These are phyloP conservation scores for Wilhelminamyces savonicus DNA, from an alignment of 805 yeast genomes.

Conservation along the genomic window DNA sequence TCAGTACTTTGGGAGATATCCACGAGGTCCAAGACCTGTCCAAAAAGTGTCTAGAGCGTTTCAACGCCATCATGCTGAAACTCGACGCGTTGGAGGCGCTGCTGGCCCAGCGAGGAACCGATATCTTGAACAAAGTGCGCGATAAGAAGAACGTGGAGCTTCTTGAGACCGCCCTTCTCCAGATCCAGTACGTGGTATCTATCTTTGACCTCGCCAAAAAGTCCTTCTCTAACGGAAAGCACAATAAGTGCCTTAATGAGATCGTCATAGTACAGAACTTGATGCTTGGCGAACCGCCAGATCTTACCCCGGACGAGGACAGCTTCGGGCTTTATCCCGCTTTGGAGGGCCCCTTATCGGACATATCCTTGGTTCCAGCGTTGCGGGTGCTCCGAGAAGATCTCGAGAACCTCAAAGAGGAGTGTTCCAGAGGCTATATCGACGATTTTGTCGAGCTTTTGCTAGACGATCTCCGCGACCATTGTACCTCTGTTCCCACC, in stretches of 20 bases:
- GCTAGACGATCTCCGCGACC: conserved; percentile 54
- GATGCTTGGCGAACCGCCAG: conserved; percentile 18
- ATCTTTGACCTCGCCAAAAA: conserved; percentile 34
- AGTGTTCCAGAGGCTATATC: conserved; percentile 65
- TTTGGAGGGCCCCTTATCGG: conserved; percentile 27
- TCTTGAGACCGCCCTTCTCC: conserved; percentile 57
- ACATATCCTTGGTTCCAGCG: conserved; percentile 44
- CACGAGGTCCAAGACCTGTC: conserved; percentile 56
- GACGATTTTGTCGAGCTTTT: conserved; percentile 50
- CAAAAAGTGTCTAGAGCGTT: conserved; percentile 39
- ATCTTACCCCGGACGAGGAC: conserved; percentile 6
- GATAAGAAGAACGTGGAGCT: conserved; percentile 54
- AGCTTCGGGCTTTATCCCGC: conserved; percentile 11
- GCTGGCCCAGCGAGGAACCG: conserved; percentile 46
- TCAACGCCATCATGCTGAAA: conserved; percentile 40
- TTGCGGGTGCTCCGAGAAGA: conserved; percentile 44
- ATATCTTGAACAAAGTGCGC: conserved; percentile 42
- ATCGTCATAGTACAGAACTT: conserved; percentile 53
- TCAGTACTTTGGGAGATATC: conserved; percentile 76
- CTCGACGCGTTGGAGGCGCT: conserved; percentile 41
- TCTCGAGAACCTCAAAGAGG: conserved; percentile 49
- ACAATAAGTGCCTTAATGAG: conserved; percentile 49
- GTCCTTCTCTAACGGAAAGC: conserved; percentile 38
- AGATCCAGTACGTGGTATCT: conserved; percentile 36
- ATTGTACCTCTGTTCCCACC: conserved; percentile 44